Evolutionary conservation across 805 yeast species (phyloP).

Genomic region (Grigorovia yakushimaensis): DNA sequence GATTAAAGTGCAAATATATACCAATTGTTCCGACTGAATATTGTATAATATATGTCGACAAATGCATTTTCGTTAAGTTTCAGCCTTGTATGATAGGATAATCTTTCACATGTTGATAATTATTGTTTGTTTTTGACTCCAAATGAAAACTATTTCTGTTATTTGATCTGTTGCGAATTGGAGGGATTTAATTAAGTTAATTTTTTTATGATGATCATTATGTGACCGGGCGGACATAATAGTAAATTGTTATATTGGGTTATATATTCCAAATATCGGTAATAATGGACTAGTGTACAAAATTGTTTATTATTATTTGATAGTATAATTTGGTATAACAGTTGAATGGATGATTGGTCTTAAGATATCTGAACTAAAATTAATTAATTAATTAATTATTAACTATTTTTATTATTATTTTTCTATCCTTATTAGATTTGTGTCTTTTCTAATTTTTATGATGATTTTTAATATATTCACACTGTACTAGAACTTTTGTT

Average conservation of each 20-base stretch:
- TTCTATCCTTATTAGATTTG: not conserved
- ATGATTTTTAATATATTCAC: conserved; percentile 27
- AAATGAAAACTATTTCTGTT: too few species aligned
- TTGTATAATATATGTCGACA: conserved; percentile 33
- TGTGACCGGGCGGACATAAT: conserved; percentile 44
- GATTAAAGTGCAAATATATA: conserved; percentile 21
- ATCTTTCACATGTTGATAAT: not conserved
- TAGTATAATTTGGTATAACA: conserved; percentile 31
- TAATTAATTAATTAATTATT: not conserved
- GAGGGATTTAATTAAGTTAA: not conserved
- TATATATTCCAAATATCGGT: conserved; percentile 7
- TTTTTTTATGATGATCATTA: conserved; percentile 27
- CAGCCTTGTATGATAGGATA: conserved; percentile 37
- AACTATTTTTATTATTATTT: not conserved
- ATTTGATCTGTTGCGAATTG: too few species aligned
- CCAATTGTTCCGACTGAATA: conserved; percentile 37
- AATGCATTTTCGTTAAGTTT: conserved; percentile 36
- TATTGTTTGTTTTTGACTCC: too few species aligned
- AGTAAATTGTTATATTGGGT: conserved; percentile 24
- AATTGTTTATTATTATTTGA: conserved; percentile 30
- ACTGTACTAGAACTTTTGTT: conserved; percentile 30
- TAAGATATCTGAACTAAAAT: conserved; percentile 28
- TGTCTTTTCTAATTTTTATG: conserved; percentile 5
- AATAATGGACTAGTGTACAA: conserved; percentile 30
- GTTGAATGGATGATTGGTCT: conserved; percentile 35